Evolutionary conservation across 2,329 filamentous ascomycete species (phyloP).

Genomic region (Phaeophleospora eucalypticola): DNA sequence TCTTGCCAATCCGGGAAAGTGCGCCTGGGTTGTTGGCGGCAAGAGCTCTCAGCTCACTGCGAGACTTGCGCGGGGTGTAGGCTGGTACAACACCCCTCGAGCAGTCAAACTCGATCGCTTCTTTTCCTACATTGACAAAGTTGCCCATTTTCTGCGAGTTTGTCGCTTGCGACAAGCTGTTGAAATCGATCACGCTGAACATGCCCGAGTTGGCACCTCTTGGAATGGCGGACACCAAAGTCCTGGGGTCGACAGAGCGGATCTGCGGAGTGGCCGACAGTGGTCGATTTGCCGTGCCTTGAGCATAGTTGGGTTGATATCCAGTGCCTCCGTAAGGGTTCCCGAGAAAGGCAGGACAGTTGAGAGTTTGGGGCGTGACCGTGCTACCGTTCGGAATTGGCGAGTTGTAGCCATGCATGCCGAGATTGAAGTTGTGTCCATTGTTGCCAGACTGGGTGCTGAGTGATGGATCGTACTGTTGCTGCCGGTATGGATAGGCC

Average conservation of each 20-base stretch:
- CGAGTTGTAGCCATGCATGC: constrained; percentile 10
- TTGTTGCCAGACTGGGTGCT: constrained; percentile 3
- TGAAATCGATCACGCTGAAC: constrained; percentile 41
- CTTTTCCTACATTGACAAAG: constrained; percentile 42
- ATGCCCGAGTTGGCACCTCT: constrained; percentile 31
- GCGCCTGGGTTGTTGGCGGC: constrained; percentile 41
- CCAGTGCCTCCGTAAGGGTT: constrained; percentile 14
- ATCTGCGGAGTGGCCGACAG: constrained; percentile 3
- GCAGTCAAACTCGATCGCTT: constrained; percentile 39
- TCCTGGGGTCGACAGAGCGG: constrained; percentile 23
- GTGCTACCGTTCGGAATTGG: constrained; percentile 20
- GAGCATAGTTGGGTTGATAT: constrained; percentile 7
- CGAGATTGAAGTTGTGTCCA: constrained; percentile 20
- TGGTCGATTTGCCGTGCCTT: constrained; percentile 4
- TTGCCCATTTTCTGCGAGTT: constrained; percentile 42
- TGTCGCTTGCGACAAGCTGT: constrained; percentile 40
- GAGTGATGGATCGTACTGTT: constrained; percentile 24
- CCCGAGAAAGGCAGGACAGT: constrained; percentile 14
- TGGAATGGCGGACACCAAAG: constrained; percentile 28
- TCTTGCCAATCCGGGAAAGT: constrained; percentile 36
- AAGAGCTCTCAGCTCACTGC: constrained; percentile 43
- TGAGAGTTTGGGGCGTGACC: constrained; percentile 31
- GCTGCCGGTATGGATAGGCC: constrained; percentile 23
- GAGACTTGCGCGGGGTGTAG: constrained; percentile 42
- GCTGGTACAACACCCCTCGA: constrained; percentile 45